Base-by-base conservation (phyloP, 169 alveolate genomes). In the Fabrea salina region DNA sequence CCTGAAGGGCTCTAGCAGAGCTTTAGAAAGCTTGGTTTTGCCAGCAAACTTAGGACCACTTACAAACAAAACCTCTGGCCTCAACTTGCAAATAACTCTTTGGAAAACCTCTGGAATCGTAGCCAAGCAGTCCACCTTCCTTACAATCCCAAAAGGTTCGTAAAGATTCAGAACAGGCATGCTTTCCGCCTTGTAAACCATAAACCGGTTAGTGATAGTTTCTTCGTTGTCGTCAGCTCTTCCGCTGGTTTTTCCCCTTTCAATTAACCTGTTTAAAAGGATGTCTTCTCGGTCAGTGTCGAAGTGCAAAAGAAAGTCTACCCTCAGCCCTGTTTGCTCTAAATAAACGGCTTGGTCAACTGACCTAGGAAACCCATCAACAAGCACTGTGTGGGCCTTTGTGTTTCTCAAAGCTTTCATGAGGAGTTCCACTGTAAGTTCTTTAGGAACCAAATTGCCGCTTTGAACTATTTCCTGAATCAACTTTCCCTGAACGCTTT, bases 291-390 rank as follows among this genome's bases (percentile, higher is more conserved):
- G 27, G n/a, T 72, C 72, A 22, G 80, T 50, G 27, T 72, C 71
- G 33, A 72, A 72, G 27, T 72, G 80, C 43, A 72, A 2, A n/a
- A 72, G 3, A 4, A 13, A 50, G 32, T 51, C 37, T n/a, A 72
- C 33, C 30, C 33, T 25, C n/a, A 51, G 44, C 0, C 67, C 70
- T 37, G 30, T 47, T 32, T 72, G 80, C 27, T 72, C 80, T 27
- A 72, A 35, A 5, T 72, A 72, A 1, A 72, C 8, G 13, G 80
- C 80, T 35, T 72, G 71, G 6, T 72, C 80, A 8, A 51, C 70
- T 0, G 80, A 97, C 79, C 99, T 88, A 1, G 99, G 99, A 89
- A 96, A 97, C 2, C 99, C 99, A 85, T 97, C 99, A 67, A 97
- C 92, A 32, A 97, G 78, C 68, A 97, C 93, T 51, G 83, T 86